Evolutionary conservation across 768 basidiomycete genomes (phyloP).

Genomic region (Hygrocybe punicea): DNA sequence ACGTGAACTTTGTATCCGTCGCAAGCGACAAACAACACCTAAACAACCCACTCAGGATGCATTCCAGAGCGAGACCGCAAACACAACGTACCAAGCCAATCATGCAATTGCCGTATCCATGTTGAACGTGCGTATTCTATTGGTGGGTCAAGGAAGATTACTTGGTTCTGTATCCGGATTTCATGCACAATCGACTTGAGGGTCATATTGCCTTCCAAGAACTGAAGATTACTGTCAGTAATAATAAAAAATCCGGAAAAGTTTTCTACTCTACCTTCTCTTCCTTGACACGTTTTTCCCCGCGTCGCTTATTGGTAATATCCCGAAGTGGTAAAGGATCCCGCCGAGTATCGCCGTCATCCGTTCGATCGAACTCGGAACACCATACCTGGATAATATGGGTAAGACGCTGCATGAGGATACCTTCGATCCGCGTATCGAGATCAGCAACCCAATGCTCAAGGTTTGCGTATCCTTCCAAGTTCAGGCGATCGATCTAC

Average conservation of each 20-base stretch:
- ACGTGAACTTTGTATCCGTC: conserved; percentile 87
- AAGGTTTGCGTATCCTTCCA: conserved; percentile 93
- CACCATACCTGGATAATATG: conserved; percentile 87
- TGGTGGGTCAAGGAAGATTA: conserved; percentile 97
- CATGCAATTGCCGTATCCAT: conserved; percentile 88
- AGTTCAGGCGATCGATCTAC: conserved; percentile 88
- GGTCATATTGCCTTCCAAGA: conserved; percentile 67
- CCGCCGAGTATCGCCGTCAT: conserved; percentile 62
- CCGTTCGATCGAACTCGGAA: conserved; percentile 73
- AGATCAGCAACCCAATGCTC: conserved; percentile 89
- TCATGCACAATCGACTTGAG: conserved; percentile 90
- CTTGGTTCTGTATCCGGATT: conserved; percentile 97
- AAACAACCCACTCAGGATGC: not conserved
- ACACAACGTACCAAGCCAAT: conserved; percentile 66
- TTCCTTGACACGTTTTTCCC: conserved; percentile 69
- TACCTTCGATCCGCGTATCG: conserved; percentile 77
- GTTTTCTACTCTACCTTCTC: conserved; percentile 57
- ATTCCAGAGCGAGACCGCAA: not conserved
- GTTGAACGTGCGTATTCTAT: conserved; percentile 89
- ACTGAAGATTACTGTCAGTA: conserved; percentile 37
- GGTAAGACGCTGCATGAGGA: conserved; percentile 69
- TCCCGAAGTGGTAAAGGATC: conserved; percentile 52
- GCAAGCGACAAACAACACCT: conserved; percentile 86
- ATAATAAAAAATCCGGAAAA: not conserved
- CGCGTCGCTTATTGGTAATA: conserved; percentile 59